Base-by-base conservation (phyloP, 2,329 filamentous ascomycete species). In the Chrysoporthe puriensis region DNA sequence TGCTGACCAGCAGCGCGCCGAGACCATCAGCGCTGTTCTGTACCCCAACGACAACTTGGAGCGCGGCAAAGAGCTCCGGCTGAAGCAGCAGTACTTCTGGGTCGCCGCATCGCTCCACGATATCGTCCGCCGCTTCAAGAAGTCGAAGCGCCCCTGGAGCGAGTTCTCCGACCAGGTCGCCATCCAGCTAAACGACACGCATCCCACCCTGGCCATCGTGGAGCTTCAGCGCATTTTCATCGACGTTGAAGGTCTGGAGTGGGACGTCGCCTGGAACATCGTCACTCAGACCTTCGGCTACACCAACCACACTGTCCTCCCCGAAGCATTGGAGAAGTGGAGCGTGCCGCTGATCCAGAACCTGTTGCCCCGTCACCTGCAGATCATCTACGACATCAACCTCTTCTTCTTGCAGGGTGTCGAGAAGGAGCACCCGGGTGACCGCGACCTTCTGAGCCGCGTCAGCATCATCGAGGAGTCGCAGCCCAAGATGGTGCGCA, bases 21-120 rank as follows among this genome's bases (percentile, higher is more conserved):
- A 99, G 84, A 98, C 95, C 66, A 99, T 99, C 82, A 97, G 94
- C 63, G 95, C 95, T 43, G 96, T 99, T 16, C 82, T 99, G 57
- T 99, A 99, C 77, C 96, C 96, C 69, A 99, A 99, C 76, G 95
- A 98, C 80, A 98, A 97, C 80, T 87, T 99, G 57, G 95, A 98
- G 72, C 88, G 94, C 72, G 96, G 96, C 71, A 99, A 99, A 81
- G 96, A 99, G 83, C 88, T 99, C 71, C 93, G 96, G 64, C 82
- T 99, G 79, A 99, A 99, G 87, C 96, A 99, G 80, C 96, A 99
- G 79, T 99, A 99, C 85, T 99, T 99, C 83, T 99, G 96, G 96
- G 97, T 97, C 76, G 94, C 96, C 63, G 96, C 96, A 18, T 99
- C 96, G 18, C 86, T 99, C 4, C 93, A 93, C 76, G 96, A 99